A percentile compares a stretch with the other conserved stretches of the same genome.
phyloP scores from a whole-genome alignment of 441 rosid genomes.

The Theobroma grandiflorum region DNA sequence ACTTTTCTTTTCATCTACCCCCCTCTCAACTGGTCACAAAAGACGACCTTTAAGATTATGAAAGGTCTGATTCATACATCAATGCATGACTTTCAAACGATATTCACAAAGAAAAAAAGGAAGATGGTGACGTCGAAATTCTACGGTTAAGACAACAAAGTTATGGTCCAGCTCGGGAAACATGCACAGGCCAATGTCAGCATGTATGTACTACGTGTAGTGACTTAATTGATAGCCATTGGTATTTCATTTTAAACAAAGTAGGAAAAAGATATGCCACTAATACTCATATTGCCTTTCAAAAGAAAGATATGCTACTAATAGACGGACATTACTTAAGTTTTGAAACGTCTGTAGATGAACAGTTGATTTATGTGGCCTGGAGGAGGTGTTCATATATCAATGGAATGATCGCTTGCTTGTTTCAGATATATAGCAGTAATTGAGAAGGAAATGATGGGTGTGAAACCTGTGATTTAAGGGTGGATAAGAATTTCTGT shows the following conservation, averaged over 20 bases:
- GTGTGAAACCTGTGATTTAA: not conserved
- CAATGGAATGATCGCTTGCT: not conserved
- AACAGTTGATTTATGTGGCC: not conserved
- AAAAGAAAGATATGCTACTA: too few relatives aligned
- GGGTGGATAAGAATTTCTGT: not conserved
- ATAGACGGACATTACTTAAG: too few relatives aligned
- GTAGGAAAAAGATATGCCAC: not conserved
- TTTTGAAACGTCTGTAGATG: not conserved
- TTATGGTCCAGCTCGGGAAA: not conserved
- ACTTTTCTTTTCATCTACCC: not conserved
- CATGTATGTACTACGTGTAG: not conserved
- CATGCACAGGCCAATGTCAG: not conserved
- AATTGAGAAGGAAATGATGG: not conserved
- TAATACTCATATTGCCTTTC: too few relatives aligned
- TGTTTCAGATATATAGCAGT: not conserved
- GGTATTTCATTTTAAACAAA: not conserved
- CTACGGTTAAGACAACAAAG: not conserved
- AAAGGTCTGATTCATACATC: not conserved
- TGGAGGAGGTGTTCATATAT: not conserved
- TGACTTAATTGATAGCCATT: not conserved
- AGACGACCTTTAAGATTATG: not conserved
- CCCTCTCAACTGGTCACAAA: conserved; percentile 7
- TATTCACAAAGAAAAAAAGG: too few relatives aligned
- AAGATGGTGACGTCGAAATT: not conserved
- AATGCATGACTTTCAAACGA: not conserved